Evolutionary conservation across 2,329 filamentous ascomycete genomes (phyloP).

Genomic region (Colletotrichum graminicola): DNA sequence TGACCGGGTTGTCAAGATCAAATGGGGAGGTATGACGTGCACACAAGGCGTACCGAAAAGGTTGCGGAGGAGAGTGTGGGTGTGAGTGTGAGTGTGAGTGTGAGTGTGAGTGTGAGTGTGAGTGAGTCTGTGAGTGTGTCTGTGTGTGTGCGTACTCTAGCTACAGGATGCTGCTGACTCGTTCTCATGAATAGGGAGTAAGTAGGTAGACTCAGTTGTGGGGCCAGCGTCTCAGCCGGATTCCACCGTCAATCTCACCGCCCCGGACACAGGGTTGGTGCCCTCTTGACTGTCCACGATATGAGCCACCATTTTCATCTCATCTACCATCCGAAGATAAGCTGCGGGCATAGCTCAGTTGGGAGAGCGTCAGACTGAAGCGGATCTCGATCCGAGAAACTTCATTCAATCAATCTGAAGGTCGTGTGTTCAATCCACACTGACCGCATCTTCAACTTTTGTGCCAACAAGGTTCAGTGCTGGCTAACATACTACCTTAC

Average conservation of each 20-base stretch:
- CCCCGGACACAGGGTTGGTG: too few species aligned
- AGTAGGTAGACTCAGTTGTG: too few species aligned
- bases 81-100: too few species aligned
- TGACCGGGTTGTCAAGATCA: background rate
- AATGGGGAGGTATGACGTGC: background rate
- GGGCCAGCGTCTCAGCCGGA: too few species aligned
- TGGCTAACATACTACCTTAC: too few species aligned
- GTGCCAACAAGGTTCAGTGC: background rate
- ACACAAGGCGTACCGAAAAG: background rate
- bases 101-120: too few species aligned
- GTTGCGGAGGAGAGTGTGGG: too few species aligned
- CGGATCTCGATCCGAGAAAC: slow-evolving; percentile 16
- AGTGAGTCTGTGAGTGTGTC: too few species aligned
- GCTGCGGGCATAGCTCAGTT: slow-evolving; percentile 43
- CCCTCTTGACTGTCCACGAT: too few species aligned
- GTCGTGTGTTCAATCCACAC: slow-evolving; percentile 43
- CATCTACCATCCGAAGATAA: too few species aligned
- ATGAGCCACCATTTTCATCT: too few species aligned
- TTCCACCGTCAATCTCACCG: too few species aligned
- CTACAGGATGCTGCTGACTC: slow-evolving; percentile 23
- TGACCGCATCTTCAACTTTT: slow-evolving; percentile 38
- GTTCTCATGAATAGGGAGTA: background rate
- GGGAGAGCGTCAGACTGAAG: slow-evolving; percentile 42
- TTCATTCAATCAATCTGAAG: slow-evolving; percentile 41
- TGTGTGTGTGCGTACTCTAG: background rate